phyloP scores from a whole-genome alignment of 805 yeast species.

The Yarrowia divulgata region DNA sequence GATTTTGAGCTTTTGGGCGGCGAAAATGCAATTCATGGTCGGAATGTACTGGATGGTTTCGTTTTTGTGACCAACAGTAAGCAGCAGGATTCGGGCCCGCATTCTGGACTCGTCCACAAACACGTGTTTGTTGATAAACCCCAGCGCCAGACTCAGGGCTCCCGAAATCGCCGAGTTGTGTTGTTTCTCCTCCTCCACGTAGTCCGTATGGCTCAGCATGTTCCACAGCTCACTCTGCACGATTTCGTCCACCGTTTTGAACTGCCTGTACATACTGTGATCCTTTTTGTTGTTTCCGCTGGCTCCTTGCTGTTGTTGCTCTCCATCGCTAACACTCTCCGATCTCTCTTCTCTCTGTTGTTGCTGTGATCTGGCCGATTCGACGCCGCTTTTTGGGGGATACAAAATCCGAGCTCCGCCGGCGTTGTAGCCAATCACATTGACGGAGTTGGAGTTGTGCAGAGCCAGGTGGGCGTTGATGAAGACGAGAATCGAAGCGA shows the following conservation, averaged over 20 bases:
- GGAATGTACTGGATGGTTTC: slow-evolving; percentile 85
- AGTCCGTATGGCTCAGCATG: slow-evolving; percentile 53
- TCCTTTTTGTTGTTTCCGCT: slow-evolving; percentile 8
- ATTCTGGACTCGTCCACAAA: slow-evolving; percentile 57
- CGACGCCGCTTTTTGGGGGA: slow-evolving; percentile 54
- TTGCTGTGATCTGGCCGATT: slow-evolving; percentile 1
- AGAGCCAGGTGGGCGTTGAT: slow-evolving; percentile 87
- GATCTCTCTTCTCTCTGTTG: slow-evolving; percentile 34
- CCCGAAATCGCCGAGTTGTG: slow-evolving; percentile 62
- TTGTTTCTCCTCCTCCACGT: slow-evolving; percentile 42
- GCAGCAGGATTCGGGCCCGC: slow-evolving; percentile 69
- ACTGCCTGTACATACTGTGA: slow-evolving; percentile 80
- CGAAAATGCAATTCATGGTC: slow-evolving; percentile 93
- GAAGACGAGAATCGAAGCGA: slow-evolving; percentile 73
- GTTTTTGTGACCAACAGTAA: slow-evolving; percentile 70
- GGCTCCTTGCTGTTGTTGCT: neutral
- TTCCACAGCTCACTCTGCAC: slow-evolving; percentile 66
- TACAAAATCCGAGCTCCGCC: slow-evolving; percentile 72
- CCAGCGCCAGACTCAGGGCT: slow-evolving; percentile 80
- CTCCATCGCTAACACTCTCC: slow-evolving; percentile 22
- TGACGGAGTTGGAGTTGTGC: slow-evolving; percentile 82
- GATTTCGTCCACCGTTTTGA: slow-evolving; percentile 76
- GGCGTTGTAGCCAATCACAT: slow-evolving; percentile 78
- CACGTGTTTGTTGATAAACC: slow-evolving; percentile 75
- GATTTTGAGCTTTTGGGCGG: slow-evolving; percentile 84